Percentiles rank a stretch among this genome's conserved stretches.
These are phyloP conservation scores for Thoreauomyces humboldtii DNA, from an alignment of 192 early-diverging fungal species.

Conservation along the genomic window DNA sequence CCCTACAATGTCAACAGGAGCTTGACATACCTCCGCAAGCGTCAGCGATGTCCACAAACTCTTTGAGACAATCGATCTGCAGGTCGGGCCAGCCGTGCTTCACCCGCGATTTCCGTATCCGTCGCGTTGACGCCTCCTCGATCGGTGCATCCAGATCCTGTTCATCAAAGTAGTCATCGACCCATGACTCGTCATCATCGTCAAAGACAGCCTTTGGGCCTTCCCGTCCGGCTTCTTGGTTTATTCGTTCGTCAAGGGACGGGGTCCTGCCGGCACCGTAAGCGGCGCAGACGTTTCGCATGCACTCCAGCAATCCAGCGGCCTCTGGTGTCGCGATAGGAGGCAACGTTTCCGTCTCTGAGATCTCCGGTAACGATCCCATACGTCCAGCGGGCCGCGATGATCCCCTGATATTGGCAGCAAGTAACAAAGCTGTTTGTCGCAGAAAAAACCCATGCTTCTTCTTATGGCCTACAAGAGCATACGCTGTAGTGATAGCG, in stretches of 20 bases:
- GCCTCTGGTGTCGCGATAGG: constrained; percentile 17
- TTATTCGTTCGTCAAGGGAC: not conserved
- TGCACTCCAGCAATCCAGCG: constrained; percentile 59
- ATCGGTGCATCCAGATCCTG: constrained; percentile 32
- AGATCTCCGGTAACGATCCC: constrained; percentile 17
- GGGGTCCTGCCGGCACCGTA: constrained; percentile 55
- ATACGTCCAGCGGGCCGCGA: not conserved
- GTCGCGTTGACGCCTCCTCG: not conserved
- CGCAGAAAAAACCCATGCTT: constrained; percentile 75
- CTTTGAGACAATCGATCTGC: constrained; percentile 73
- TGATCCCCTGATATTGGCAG: constrained; percentile 20
- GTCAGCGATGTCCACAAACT: constrained; percentile 69
- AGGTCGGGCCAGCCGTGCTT: constrained; percentile 73
- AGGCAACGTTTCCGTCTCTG: not conserved
- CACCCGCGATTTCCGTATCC: too few relatives aligned
- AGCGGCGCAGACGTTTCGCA: constrained; percentile 67
- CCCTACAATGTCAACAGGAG: too few relatives aligned
- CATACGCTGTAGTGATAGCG: constrained; percentile 58
- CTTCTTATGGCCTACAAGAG: constrained; percentile 52
- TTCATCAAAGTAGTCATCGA: constrained; percentile 42
- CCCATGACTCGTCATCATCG: constrained; percentile 52
- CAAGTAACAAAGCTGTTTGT: constrained; percentile 48
- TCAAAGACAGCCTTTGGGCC: not conserved
- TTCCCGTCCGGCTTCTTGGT: not conserved
- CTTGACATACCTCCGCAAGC: constrained; percentile 70